phyloP scores from a whole-genome alignment of 2,329 filamentous ascomycete species.

The Verticillium nonalfalfae region DNA sequence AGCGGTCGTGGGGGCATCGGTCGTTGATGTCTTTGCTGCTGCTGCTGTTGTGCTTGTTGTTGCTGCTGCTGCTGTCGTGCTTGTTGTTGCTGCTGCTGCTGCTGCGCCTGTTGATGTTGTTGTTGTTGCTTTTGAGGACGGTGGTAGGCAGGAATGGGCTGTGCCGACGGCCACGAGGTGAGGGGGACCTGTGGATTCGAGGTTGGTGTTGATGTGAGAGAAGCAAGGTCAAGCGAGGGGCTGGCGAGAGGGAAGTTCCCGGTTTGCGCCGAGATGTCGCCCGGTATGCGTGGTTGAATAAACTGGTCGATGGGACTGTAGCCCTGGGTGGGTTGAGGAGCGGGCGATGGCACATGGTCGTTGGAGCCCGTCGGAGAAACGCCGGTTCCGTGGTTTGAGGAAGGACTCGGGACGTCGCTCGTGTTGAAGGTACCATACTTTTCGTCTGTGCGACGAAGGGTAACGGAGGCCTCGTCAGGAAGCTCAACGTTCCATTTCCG shows the following conservation, averaged over 20 bases:
- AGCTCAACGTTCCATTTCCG: constrained; percentile 87
- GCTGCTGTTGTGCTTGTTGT: not conserved
- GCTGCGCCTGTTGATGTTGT: constrained; percentile 7
- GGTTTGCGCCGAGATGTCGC: not conserved
- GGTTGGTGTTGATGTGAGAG: not conserved
- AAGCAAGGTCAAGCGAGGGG: not conserved
- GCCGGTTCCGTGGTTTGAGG: constrained; percentile 1
- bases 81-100: not conserved
- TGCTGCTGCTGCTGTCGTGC: not conserved
- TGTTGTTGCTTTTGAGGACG: constrained; percentile 13
- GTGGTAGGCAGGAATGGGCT: constrained; percentile 19
- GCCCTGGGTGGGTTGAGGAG: constrained; percentile 1
- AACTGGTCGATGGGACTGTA: constrained; percentile 28
- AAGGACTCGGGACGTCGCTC: constrained; percentile 52
- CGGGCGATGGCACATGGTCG: not conserved
- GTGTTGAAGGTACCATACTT: constrained; percentile 71
- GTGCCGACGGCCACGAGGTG: constrained; percentile 4
- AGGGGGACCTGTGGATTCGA: not conserved
- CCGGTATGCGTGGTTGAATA: constrained; percentile 13
- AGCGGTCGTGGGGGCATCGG: not conserved
- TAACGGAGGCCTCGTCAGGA: constrained; percentile 71
- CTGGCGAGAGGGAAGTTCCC: not conserved
- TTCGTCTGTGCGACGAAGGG: constrained; percentile 71
- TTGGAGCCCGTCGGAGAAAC: not conserved
- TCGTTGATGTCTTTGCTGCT: not conserved